These are phyloP conservation scores for Microbotryum silenes-acaulis DNA, from an alignment of 1,284 basidiomycete genomes.

Conservation along the genomic window DNA sequence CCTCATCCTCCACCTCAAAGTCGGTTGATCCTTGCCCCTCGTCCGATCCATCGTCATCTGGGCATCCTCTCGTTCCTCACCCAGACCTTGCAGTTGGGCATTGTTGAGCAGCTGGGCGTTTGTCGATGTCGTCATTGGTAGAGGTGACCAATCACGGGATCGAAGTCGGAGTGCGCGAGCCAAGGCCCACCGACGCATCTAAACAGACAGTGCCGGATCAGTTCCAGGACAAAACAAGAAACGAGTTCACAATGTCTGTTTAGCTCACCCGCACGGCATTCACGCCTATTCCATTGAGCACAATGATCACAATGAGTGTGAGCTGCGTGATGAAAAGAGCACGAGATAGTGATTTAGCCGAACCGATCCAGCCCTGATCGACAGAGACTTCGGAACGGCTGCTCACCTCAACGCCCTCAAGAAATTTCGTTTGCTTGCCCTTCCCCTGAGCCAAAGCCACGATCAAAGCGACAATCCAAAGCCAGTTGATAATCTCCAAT, in stretches of 20 bases:
- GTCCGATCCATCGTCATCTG: not conserved
- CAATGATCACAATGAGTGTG: constrained; percentile 19
- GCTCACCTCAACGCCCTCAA: constrained; percentile 29
- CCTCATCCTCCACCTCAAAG: constrained; percentile 25
- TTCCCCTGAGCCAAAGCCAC: constrained; percentile 13
- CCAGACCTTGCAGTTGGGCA: not conserved
- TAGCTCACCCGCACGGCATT: constrained; percentile 21
- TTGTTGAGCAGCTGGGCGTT: constrained; percentile 23
- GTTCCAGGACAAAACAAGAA: not conserved
- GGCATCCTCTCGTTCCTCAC: too few species aligned
- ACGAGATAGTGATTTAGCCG: not conserved
- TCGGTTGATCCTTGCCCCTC: constrained; percentile 18
- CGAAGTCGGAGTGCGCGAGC: constrained; percentile 10
- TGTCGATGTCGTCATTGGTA: constrained; percentile 24
- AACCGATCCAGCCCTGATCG: not conserved
- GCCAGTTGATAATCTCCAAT: constrained; percentile 12
- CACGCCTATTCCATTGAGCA: constrained; percentile 20
- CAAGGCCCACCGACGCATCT: constrained; percentile 27
- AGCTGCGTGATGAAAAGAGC: constrained; percentile 4
- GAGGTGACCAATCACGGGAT: constrained; percentile 29
- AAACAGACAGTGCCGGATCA: not conserved
- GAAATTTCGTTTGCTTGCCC: constrained; percentile 17
- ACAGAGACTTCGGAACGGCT: not conserved
- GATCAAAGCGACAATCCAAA: constrained; percentile 20
- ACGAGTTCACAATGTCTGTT: too few species aligned